phyloP scores from a whole-genome alignment of 1,284 basidiomycete genomes.

The Nidula niveotomentosa region DNA sequence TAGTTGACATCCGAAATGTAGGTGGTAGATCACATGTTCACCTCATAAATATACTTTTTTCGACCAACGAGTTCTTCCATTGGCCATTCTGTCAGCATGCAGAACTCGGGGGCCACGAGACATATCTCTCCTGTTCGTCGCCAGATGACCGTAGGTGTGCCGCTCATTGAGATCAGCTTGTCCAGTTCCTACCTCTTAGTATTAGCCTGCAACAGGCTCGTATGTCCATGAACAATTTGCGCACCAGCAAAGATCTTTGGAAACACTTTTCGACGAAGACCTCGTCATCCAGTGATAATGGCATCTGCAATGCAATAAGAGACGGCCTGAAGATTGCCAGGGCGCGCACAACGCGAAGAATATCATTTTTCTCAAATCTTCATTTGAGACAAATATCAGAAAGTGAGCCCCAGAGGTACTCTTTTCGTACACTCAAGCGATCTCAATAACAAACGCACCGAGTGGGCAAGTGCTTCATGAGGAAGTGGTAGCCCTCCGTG shows the following conservation, averaged over 20 bases:
- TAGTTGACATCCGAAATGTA: not conserved
- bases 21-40: conserved; percentile 23
- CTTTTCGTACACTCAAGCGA: conserved; percentile 25
- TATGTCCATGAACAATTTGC: conserved; percentile 22
- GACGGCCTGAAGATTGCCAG: conserved; percentile 94
- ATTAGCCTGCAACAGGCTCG: not conserved
- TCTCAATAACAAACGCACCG: conserved; percentile 58
- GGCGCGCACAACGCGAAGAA: conserved; percentile 91
- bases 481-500: conserved; percentile 90
- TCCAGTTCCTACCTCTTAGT: conserved; percentile 76
- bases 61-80: conserved; percentile 80
- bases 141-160: conserved; percentile 99
- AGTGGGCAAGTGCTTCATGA: conserved; percentile 89
- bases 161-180: conserved; percentile 95
- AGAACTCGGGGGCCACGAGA: conserved; percentile 95
- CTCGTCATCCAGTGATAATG: conserved; percentile 89
- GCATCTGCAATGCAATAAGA: conserved; percentile 96
- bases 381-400: conserved; percentile 34
- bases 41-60: conserved; percentile 91
- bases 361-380: conserved; percentile 96
- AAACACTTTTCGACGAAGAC: conserved; percentile 96
- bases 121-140: conserved; percentile 97
- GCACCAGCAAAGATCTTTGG: conserved; percentile 87
- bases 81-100: conserved; percentile 89
- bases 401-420: conserved; percentile 36